A percentile compares a stretch with the other conserved stretches of the same genome.
Evolutionary conservation across 345 rosid species (phyloP).

Genomic region (Carallia pectinifolia): DNA sequence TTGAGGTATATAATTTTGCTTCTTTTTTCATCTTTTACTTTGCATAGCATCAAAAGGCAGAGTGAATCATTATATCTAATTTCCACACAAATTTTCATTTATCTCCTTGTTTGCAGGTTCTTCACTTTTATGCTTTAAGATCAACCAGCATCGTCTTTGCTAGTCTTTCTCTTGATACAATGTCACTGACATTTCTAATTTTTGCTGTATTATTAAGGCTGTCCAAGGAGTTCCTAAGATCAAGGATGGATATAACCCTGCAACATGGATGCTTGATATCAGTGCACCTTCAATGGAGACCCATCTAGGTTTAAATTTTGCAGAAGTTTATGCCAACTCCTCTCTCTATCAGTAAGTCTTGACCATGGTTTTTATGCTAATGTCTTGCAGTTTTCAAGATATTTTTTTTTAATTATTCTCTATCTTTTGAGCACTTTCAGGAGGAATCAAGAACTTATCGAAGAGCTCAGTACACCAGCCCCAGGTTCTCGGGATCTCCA

Average conservation of each 20-base stretch:
- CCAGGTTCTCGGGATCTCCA: slow-evolving; percentile 25
- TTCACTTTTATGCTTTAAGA: too few species aligned
- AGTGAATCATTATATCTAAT: too few species aligned
- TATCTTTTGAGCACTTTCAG: slow-evolving; percentile 7
- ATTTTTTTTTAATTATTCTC: not conserved
- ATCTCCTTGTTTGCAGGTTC: too few species aligned
- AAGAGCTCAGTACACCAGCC: slow-evolving; percentile 25
- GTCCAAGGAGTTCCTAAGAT: slow-evolving; percentile 70
- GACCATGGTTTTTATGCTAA: not conserved
- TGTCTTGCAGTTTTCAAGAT: not conserved
- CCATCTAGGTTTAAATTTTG: slow-evolving; percentile 63
- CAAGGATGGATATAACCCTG: slow-evolving; percentile 74
- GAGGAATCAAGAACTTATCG: slow-evolving; percentile 26
- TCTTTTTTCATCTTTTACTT: too few species aligned
- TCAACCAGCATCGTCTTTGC: not conserved
- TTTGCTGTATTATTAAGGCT: slow-evolving; percentile 40
- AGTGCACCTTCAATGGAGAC: slow-evolving; percentile 61
- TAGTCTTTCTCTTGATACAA: too few species aligned
- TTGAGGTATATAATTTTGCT: slow-evolving; percentile 42
- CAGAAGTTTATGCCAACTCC: slow-evolving; percentile 60
- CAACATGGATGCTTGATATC: slow-evolving; percentile 95
- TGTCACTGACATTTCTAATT: not conserved
- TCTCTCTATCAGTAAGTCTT: slow-evolving; percentile 57
- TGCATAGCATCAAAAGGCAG: too few species aligned
- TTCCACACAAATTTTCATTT: too few species aligned